Conservation (phyloP, 495 filamentous ascomycete genomes). For the Penicillium malachiteum region DNA sequence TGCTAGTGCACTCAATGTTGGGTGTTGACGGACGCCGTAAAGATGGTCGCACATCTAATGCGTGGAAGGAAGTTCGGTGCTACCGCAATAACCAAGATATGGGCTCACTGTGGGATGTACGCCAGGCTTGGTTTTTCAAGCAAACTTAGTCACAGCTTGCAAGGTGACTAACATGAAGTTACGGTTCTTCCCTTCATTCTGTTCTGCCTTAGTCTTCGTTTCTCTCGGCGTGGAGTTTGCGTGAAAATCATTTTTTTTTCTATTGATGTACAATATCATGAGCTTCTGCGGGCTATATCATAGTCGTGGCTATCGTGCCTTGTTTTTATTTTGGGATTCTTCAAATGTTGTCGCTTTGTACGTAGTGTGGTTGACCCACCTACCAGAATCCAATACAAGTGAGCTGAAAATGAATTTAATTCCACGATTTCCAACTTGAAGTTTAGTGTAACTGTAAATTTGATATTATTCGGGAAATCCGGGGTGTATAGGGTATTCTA, state of each 20-base stretch:
- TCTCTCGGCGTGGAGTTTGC: background rate
- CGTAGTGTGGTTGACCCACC: too few species aligned
- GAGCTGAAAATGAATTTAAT: too few species aligned
- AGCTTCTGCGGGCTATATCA: background rate
- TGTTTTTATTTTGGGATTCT: too few species aligned
- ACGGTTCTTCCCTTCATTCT: background rate
- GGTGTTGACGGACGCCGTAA: slow-evolving; percentile 37
- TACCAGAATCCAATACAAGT: too few species aligned
- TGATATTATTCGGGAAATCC: too few species aligned
- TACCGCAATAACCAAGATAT: slow-evolving; percentile 56
- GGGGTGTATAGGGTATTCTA: too few species aligned
- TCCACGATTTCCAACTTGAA: too few species aligned
- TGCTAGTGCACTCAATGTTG: slow-evolving; percentile 39
- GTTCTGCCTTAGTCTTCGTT: background rate
- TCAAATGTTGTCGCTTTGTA: too few species aligned
- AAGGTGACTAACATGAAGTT: too few species aligned
- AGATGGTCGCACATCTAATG: slow-evolving; percentile 41
- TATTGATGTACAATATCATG: background rate
- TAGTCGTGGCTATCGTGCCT: background rate
- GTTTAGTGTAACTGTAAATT: too few species aligned
- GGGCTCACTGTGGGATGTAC: slow-evolving; percentile 54
- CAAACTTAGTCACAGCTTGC: slow-evolving; percentile 1
- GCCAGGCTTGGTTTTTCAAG: slow-evolving; percentile 43
- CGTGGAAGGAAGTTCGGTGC: slow-evolving; percentile 53
- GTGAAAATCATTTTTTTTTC: background rate